Conservation (phyloP, 495 filamentous ascomycete genomes). For the Podospora sp. region DNA sequence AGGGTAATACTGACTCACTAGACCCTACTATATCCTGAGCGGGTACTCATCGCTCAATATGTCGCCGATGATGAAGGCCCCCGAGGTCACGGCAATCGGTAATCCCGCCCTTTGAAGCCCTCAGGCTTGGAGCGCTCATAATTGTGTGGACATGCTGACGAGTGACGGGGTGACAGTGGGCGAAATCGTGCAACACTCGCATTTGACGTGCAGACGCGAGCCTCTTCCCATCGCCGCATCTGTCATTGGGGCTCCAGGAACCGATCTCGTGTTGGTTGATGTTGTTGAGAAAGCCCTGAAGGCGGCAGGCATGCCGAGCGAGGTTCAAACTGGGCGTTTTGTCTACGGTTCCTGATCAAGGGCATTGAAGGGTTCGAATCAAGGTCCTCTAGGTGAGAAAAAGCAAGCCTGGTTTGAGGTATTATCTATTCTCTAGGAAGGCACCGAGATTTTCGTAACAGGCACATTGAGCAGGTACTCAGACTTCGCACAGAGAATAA, state of each 20-base stretch:
- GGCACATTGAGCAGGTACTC: no score
- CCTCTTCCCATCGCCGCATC: slow-evolving; percentile 15
- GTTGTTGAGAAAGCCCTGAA: slow-evolving; percentile 14
- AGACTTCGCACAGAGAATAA: no score
- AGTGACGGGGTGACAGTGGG: slow-evolving; percentile 1
- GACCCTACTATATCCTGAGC: slow-evolving; percentile 13
- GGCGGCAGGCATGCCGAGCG: neutral
- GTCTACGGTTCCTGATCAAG: neutral
- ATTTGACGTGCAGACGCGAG: neutral
- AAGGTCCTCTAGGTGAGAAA: no score
- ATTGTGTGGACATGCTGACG: slow-evolving; percentile 1
- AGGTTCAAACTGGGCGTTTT: slow-evolving; percentile 10
- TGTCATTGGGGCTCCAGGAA: slow-evolving; percentile 14
- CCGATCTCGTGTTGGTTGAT: slow-evolving; percentile 12
- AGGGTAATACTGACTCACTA: neutral
- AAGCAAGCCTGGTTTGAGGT: no score
- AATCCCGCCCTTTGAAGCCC: neutral
- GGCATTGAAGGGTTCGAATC: no score
- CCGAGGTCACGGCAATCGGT: slow-evolving; percentile 17
- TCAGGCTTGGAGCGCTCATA: neutral
- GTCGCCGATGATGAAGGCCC: slow-evolving; percentile 7
- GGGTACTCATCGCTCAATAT: slow-evolving; percentile 15
- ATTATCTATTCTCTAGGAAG: no score
- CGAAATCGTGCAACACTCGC: slow-evolving; percentile 5
- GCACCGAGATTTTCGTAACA: no score